Base-by-base conservation (phyloP, 2,329 filamentous ascomycete genomes). In the Stachybotrys chlorohalonatus region DNA sequence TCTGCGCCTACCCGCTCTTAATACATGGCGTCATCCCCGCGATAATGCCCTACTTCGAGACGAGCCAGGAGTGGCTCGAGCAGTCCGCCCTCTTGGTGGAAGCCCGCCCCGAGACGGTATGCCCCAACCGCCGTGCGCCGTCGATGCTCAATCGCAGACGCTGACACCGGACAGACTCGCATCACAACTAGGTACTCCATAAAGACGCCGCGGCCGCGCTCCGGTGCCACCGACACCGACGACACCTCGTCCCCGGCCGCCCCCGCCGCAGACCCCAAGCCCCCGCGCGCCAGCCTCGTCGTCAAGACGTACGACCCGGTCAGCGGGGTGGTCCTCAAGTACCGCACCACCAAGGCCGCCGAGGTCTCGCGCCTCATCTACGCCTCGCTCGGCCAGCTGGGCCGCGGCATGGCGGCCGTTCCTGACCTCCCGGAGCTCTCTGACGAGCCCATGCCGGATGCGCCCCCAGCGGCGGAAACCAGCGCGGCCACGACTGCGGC, bases 121-220 rank as follows among this genome's bases (percentile, higher is more conserved):
- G 83, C 75, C 51, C 16, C 9, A 36, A 46, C 46, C 50, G 31
- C 17, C 11, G 30, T 39, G 32, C 13, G 32, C 54, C 53, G 51
- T 47, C 51, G 52, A n/a, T 55, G 32, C 36, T 39, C 54, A 45
- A 53, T 51, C 53, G 47, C 51, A 51, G 51, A 24, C 54, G 39
- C n/a, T 53, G 31, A 13, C 2, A 11, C 17, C 17, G 30, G 24
- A 31, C 65, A 96, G 92, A 92, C 93, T 51, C 83, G 85, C 66
- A 90, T 97, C 75, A 95, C 90, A 62, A 96, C 92, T 59, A 91
- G 89, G 78, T 99, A 97, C 83, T 86, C 84, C 68, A 84, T 93
- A 68, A 74, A 77, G 39, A 75, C 78, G 47, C 67, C 71, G 46
- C 68, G 66, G 39, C 62, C 63, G 16, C 60, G 64, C 51, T 51